Percentiles rank a stretch among this genome's conserved stretches.
Evolutionary conservation across 768 basidiomycete species (phyloP).

Genomic region (Auricularia cornea): DNA sequence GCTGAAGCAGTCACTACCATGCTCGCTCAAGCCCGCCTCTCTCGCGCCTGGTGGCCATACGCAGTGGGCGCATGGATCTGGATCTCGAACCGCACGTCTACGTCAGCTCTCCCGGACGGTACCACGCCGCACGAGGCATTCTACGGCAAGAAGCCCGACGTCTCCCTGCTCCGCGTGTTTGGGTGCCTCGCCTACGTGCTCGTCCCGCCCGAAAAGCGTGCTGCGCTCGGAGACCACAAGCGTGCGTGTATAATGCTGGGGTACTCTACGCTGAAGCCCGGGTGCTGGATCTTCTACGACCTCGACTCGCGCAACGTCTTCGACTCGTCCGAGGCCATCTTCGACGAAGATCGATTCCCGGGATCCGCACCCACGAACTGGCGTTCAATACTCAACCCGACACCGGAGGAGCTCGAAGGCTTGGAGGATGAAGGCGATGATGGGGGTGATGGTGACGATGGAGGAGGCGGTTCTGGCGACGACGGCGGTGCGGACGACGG

Average conservation of each 20-base stretch:
- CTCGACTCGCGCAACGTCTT: constrained; percentile 20
- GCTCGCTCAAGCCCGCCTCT: no score
- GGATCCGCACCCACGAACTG: not conserved
- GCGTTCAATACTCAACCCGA: not conserved
- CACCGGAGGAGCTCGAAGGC: no score
- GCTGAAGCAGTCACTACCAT: no score
- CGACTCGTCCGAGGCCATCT: constrained; percentile 22
- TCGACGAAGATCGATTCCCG: constrained; percentile 26
- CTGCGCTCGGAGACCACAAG: constrained; percentile 18
- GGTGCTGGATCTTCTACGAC: constrained; percentile 27
- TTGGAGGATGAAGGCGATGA: no score
- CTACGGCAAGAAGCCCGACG: constrained; percentile 8
- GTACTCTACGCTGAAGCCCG: constrained; percentile 25
- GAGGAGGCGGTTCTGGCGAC: no score
- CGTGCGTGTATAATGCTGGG: constrained; percentile 31
- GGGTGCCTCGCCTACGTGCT: constrained; percentile 13
- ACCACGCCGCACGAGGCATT: no score
- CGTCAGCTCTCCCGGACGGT: no score
- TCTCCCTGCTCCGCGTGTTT: constrained; percentile 13
- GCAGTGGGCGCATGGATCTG: no score
- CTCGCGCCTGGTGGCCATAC: no score
- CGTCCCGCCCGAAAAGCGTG: constrained; percentile 7
- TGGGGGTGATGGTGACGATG: no score
- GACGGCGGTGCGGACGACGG: no score
- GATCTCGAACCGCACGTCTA: no score